These are phyloP conservation scores for Melaleuca quinquenervia DNA, from an alignment of 345 rosid species.

Conservation along the genomic window DNA sequence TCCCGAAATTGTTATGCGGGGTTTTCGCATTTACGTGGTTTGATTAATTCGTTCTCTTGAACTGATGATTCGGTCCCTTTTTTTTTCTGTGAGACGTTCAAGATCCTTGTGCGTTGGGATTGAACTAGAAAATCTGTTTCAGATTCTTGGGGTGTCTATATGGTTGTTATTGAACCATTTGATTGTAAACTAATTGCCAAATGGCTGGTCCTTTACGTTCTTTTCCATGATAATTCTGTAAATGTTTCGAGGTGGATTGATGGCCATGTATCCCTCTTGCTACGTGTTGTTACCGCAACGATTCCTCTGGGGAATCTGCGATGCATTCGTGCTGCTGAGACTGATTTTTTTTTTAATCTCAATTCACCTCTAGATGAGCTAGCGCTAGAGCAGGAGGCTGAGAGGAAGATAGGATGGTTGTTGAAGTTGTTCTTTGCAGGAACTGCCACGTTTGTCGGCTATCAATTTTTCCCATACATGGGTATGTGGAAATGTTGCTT, in stretches of 20 bases:
- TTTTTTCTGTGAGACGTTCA: not conserved
- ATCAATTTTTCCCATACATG: slow-evolving; percentile 79
- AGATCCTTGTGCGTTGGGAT: not conserved
- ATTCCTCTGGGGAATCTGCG: not conserved
- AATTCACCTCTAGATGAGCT: slow-evolving; percentile 39
- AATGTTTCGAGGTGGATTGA: not conserved
- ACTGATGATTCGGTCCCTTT: not conserved
- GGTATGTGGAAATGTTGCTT: slow-evolving; percentile 30
- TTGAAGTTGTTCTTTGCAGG: slow-evolving; percentile 73
- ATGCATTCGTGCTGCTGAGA: not conserved
- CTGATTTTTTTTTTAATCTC: not conserved
- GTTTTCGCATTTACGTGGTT: not conserved
- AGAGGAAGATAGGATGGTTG: slow-evolving; percentile 80
- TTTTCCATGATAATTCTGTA: not conserved
- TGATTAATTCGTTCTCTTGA: not conserved
- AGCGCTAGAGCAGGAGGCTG: slow-evolving; percentile 71
- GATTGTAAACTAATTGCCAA: not conserved
- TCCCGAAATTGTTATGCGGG: not conserved
- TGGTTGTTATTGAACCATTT: not conserved
- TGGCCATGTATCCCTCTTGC: not conserved
- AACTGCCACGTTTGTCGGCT: slow-evolving; percentile 55
- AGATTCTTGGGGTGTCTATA: not conserved
- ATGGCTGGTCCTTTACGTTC: too few species aligned
- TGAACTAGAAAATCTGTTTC: not conserved
- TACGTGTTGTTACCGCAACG: not conserved